These are phyloP conservation scores for Lasiodiplodia gonubiensis DNA, from an alignment of 2,329 filamentous ascomycete genomes.

Conservation along the genomic window DNA sequence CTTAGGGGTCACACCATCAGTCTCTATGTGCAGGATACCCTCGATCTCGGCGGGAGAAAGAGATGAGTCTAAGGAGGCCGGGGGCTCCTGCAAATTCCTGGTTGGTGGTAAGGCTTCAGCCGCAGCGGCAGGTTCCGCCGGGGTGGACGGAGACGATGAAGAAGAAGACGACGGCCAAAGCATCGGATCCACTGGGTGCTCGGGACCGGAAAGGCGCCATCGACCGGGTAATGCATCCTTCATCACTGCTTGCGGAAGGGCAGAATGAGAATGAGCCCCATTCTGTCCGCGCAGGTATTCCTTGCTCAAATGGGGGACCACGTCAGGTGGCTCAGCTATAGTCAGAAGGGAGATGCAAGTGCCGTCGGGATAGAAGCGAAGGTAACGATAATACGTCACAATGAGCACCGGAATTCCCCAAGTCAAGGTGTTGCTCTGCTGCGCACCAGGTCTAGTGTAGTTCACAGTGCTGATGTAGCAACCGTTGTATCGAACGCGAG, in stretches of 20 bases:
- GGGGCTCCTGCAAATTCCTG: background rate
- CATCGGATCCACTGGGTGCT: slow-evolving; percentile 27
- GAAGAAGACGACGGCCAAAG: slow-evolving; percentile 17
- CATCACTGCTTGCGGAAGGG: slow-evolving; percentile 63
- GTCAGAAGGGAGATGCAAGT: slow-evolving; percentile 80
- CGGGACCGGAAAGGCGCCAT: slow-evolving; percentile 67
- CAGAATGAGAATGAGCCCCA: slow-evolving; percentile 36
- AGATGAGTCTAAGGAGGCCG: slow-evolving; percentile 3
- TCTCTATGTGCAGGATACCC: slow-evolving; percentile 73
- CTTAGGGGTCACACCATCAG: slow-evolving; percentile 77
- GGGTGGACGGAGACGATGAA: background rate
- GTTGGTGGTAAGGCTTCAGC: background rate
- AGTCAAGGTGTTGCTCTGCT: slow-evolving; percentile 70
- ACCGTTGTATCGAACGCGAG: slow-evolving; percentile 90
- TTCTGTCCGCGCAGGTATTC: slow-evolving; percentile 63
- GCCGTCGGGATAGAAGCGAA: slow-evolving; percentile 93
- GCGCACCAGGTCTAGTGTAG: slow-evolving; percentile 83
- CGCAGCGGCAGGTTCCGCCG: background rate
- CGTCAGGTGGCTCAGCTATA: slow-evolving; percentile 80
- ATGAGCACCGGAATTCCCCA: slow-evolving; percentile 86
- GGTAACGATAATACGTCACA: slow-evolving; percentile 96
- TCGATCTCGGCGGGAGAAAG: slow-evolving; percentile 36
- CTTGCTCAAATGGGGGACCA: slow-evolving; percentile 81
- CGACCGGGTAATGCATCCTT: slow-evolving; percentile 69
- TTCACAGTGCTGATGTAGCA: slow-evolving; percentile 97